Conservation (phyloP, 2,329 filamentous ascomycete genomes). For the Tympanopsis confertula region DNA sequence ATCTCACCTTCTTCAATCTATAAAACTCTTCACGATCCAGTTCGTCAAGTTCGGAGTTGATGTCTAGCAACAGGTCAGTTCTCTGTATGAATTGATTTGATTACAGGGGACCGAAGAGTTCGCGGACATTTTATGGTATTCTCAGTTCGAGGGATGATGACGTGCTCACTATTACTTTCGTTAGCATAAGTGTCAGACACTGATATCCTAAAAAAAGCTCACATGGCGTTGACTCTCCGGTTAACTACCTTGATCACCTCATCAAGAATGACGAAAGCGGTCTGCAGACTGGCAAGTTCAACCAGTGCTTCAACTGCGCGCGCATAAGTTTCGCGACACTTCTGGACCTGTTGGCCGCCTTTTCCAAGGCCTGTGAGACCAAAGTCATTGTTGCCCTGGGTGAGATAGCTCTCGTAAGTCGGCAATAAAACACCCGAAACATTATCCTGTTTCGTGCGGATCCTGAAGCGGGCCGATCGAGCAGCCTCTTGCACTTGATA, state of each 20-base stretch:
- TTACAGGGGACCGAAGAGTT: not conserved
- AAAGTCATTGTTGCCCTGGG: constrained; percentile 89
- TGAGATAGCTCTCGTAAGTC: constrained; percentile 80
- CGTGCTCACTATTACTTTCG: constrained; percentile 52
- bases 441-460: constrained; percentile 95
- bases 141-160: constrained; percentile 94
- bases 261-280: constrained; percentile 93
- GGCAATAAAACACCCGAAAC: constrained; percentile 92
- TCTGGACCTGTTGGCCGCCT: constrained; percentile 91
- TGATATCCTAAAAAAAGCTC: constrained; percentile 18
- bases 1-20: constrained; percentile 74
- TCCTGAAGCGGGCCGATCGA: constrained; percentile 80
- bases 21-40: constrained; percentile 97
- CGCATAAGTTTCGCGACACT: constrained; percentile 89
- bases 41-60: constrained; percentile 96
- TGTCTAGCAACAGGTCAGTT: constrained; percentile 37
- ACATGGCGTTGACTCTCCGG: constrained; percentile 94
- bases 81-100: not conserved
- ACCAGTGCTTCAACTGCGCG: constrained; percentile 91
- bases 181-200: constrained; percentile 10
- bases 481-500: constrained; percentile 97
- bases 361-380: constrained; percentile 90
- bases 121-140: constrained; percentile 88
- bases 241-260: constrained; percentile 99
- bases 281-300: constrained; percentile 89